A percentile compares a stretch with the other conserved stretches of the same genome.
phyloP scores from a whole-genome alignment of 2,329 filamentous ascomycete genomes.

The Aspergillus bombycis region DNA sequence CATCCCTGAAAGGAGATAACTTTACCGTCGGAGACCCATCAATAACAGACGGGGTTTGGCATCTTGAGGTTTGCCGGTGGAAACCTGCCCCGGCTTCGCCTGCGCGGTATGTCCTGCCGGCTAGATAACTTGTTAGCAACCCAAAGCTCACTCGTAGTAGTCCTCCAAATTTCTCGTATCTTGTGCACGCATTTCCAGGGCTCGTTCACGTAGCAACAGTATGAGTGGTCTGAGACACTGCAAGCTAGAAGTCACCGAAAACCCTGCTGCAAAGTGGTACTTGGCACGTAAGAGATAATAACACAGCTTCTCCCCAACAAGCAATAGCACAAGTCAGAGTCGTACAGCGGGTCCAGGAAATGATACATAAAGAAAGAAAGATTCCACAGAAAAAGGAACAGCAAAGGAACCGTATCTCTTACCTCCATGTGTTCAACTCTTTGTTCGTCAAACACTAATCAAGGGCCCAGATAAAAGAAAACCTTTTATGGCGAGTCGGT shows the following conservation, averaged over 20 bases:
- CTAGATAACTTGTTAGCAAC: conserved; percentile 37
- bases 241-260: not conserved
- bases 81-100: conserved; percentile 30
- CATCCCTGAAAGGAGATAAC: conserved; percentile 5
- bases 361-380: not conserved
- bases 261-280: not conserved
- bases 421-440: not conserved
- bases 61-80: conserved; percentile 54
- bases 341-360: not conserved
- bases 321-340: not conserved
- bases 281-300: not conserved
- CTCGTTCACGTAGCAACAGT: not conserved
- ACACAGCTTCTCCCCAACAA: too few relatives aligned
- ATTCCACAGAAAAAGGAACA: not conserved
- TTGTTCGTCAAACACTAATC: not conserved
- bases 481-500: not conserved
- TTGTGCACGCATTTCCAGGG: not conserved
- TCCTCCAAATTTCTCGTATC: not conserved
- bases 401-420: not conserved
- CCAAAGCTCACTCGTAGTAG: not conserved
- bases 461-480: not conserved
- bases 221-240: not conserved
- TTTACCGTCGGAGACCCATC: conserved; percentile 92
- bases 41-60: conserved; percentile 82
- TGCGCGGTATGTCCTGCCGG: conserved; percentile 27